Conservation (phyloP, 768 basidiomycete species). For the Heimioporus sp. region DNA sequence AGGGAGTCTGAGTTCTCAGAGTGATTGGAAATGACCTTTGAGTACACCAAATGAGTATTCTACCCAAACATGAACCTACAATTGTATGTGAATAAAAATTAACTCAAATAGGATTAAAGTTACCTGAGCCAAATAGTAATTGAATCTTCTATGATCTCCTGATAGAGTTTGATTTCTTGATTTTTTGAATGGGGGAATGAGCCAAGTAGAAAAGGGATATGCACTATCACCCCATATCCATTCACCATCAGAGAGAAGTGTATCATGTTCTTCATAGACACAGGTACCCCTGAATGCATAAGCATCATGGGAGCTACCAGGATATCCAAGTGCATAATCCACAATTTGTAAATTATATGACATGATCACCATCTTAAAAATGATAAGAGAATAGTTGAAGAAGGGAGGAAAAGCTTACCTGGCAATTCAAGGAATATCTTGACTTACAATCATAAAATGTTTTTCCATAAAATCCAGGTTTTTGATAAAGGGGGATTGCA, state of each 20-base stretch:
- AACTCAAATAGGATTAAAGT: too few species aligned
- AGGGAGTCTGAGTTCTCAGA: too few species aligned
- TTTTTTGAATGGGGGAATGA: too few species aligned
- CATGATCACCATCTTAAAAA: neutral
- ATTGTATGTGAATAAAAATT: too few species aligned
- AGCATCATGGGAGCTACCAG: neutral
- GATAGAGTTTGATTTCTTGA: too few species aligned
- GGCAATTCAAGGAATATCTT: slow-evolving; percentile 19
- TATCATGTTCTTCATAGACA: neutral
- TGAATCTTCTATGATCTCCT: too few species aligned
- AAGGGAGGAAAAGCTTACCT: slow-evolving; percentile 6
- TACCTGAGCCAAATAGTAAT: too few species aligned
- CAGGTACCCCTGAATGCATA: neutral
- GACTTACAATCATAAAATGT: slow-evolving; percentile 17
- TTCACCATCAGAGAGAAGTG: neutral
- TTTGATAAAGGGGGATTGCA: neutral
- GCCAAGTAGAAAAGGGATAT: too few species aligned
- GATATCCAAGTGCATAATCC: neutral
- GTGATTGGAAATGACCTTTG: too few species aligned
- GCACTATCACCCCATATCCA: neutral
- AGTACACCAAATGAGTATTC: too few species aligned
- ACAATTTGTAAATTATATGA: neutral
- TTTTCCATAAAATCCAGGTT: slow-evolving; percentile 6
- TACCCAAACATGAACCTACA: too few species aligned
- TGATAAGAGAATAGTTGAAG: too few species aligned